A percentile compares a stretch with the other conserved stretches of the same genome.
Evolutionary conservation across 345 rosid species (phyloP).

Genomic region (Adansonia digitata): DNA sequence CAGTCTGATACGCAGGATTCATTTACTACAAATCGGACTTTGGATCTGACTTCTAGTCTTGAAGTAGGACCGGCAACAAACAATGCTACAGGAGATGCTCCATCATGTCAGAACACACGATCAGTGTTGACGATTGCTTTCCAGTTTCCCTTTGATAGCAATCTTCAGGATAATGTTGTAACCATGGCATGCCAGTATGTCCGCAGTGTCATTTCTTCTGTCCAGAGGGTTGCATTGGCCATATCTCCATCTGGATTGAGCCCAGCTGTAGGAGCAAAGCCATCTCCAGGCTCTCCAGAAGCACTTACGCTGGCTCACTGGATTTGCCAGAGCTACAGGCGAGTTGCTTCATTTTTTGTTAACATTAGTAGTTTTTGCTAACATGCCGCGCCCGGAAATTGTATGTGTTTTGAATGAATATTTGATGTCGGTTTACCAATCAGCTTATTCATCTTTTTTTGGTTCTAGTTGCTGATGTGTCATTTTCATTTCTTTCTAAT

Average conservation of each 20-base stretch:
- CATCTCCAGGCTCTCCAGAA: conserved; percentile 85
- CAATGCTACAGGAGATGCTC: conserved; percentile 45
- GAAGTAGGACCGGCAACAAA: conserved; percentile 74
- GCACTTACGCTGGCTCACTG: conserved; percentile 86
- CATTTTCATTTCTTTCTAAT: conserved; percentile 5
- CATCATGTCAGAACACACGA: conserved; percentile 43
- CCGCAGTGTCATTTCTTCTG: conserved; percentile 84
- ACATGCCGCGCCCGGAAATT: background rate
- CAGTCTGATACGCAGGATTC: conserved; percentile 68
- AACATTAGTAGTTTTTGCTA: background rate
- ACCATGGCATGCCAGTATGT: conserved; percentile 93
- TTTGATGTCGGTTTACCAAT: background rate
- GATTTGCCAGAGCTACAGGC: conserved; percentile 90
- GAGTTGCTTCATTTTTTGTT: conserved; percentile 14
- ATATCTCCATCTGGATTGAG: conserved; percentile 81
- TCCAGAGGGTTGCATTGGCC: conserved; percentile 96
- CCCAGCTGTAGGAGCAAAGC: conserved; percentile 62
- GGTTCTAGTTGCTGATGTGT: conserved; percentile 2
- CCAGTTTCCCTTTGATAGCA: conserved; percentile 90
- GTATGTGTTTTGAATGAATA: background rate
- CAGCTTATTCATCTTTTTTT: background rate
- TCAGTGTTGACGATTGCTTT: conserved; percentile 94
- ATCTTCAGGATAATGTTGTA: conserved; percentile 85
- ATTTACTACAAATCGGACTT: conserved; percentile 53
- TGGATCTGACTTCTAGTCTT: conserved; percentile 90